phyloP scores from a whole-genome alignment of 202 grass and related monocot species.

The Schoenoplectus triqueter region DNA sequence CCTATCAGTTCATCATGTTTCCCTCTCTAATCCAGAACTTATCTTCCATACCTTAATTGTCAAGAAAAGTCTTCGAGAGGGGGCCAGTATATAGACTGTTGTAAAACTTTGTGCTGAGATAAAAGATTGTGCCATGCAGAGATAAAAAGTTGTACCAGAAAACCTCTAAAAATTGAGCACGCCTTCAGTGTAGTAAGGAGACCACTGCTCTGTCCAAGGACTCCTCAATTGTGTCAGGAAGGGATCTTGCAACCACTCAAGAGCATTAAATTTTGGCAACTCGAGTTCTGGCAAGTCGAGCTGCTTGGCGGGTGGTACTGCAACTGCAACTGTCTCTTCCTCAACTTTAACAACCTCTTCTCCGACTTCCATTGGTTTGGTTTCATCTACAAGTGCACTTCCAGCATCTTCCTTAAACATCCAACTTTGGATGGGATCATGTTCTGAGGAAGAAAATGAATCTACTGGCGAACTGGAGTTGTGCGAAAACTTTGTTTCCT shows the following conservation, averaged over 20 bases:
- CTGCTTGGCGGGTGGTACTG: conserved; percentile 28
- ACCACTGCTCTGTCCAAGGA: conserved; percentile 77
- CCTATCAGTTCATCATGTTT: background rate
- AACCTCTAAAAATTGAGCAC: conserved; percentile 70
- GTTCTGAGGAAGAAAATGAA: conserved; percentile 58
- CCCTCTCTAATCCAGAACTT: background rate
- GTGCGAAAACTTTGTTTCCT: conserved; percentile 56
- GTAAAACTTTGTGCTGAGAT: background rate
- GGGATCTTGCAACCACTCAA: conserved; percentile 88
- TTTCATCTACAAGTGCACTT: background rate
- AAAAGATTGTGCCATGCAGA: conserved; percentile 10
- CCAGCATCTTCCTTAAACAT: conserved; percentile 10
- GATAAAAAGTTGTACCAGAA: background rate
- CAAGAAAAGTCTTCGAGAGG: too few relatives aligned
- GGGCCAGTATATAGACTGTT: background rate
- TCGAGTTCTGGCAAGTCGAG: conserved; percentile 57
- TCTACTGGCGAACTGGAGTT: conserved; percentile 50
- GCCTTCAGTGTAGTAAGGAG: conserved; percentile 55
- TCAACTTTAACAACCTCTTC: background rate
- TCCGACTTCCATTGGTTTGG: conserved; percentile 11
- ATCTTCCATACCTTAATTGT: too few relatives aligned
- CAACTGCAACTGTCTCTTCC: background rate
- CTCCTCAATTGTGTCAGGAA: conserved; percentile 81
- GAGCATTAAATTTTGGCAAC: conserved; percentile 45
- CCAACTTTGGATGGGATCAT: conserved; percentile 40